Evolutionary conservation across 129 eudicot species (phyloP).

Genomic region (Tagetes patula): DNA sequence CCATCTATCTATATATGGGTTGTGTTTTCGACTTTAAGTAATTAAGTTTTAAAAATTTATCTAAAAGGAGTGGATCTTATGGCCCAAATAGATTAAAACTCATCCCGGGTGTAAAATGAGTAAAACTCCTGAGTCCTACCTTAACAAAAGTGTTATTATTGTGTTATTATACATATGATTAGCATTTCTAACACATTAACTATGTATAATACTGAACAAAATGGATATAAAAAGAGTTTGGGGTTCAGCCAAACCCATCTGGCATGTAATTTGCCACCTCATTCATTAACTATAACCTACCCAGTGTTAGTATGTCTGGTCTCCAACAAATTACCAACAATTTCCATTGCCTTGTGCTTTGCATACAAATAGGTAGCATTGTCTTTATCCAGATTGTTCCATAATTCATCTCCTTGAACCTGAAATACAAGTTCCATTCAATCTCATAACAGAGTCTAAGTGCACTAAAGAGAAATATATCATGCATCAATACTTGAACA

Average conservation of each 20-base stretch:
- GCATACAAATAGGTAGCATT: slow-evolving; percentile 44
- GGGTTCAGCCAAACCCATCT: background rate
- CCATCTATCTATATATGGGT: background rate
- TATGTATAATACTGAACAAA: background rate
- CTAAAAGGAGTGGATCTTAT: background rate
- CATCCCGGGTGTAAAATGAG: background rate
- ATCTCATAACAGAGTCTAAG: slow-evolving; percentile 8
- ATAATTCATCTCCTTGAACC: slow-evolving; percentile 58
- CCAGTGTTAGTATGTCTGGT: slow-evolving; percentile 47
- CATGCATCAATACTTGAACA: slow-evolving; percentile 11
- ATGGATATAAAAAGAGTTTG: background rate
- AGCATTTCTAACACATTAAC: background rate
- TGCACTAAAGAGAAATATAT: background rate
- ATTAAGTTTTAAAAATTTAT: background rate
- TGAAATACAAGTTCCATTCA: slow-evolving; percentile 29
- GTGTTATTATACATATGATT: background rate
- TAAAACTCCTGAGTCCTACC: background rate
- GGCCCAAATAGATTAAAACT: background rate
- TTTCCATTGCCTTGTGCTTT: slow-evolving; percentile 58
- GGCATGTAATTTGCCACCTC: slow-evolving; percentile 10
- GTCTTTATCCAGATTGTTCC: slow-evolving; percentile 47
- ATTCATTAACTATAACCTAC: slow-evolving; percentile 39
- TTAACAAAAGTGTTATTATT: background rate
- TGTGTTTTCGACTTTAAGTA: background rate
- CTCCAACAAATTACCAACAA: slow-evolving; percentile 49